Evolutionary conservation across 2,329 filamentous ascomycete genomes (phyloP).

Genomic region (Venturia oleaginea): DNA sequence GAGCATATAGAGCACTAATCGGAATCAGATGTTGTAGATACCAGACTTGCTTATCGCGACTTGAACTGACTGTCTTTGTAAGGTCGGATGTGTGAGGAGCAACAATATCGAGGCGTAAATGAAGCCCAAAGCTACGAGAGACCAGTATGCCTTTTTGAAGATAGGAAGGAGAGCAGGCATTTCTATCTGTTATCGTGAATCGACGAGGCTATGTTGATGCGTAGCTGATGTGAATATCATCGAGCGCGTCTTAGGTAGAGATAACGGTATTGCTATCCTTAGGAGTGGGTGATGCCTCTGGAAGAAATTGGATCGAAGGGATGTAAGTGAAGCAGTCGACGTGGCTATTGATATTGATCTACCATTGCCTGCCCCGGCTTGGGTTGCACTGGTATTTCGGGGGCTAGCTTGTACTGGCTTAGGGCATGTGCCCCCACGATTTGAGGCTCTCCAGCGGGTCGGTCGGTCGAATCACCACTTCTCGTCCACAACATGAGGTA

Average conservation of each 20-base stretch:
- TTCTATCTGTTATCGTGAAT: background rate
- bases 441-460: background rate
- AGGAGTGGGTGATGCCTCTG: background rate
- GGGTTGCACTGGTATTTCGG: background rate
- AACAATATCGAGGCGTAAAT: slow-evolving; percentile 42
- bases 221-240: background rate
- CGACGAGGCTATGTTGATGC: background rate
- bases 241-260: background rate
- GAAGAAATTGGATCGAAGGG: background rate
- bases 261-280: background rate
- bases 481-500: background rate
- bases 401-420: background rate
- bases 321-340: background rate
- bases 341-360: slow-evolving; percentile 1
- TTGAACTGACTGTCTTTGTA: slow-evolving; percentile 67
- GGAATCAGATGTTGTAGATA: background rate
- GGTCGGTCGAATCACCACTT: background rate
- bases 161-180: slow-evolving; percentile 12
- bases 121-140: slow-evolving; percentile 33
- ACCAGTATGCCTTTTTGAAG: slow-evolving; percentile 27
- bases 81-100: slow-evolving; percentile 54
- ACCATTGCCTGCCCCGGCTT: background rate
- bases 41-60: slow-evolving; percentile 12
- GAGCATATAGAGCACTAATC: slow-evolving; percentile 70
- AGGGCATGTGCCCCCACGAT: background rate